Percentiles rank a stretch among this genome's conserved stretches.
phyloP scores from a whole-genome alignment of 768 basidiomycete genomes.

The Chalciporus piperatus region DNA sequence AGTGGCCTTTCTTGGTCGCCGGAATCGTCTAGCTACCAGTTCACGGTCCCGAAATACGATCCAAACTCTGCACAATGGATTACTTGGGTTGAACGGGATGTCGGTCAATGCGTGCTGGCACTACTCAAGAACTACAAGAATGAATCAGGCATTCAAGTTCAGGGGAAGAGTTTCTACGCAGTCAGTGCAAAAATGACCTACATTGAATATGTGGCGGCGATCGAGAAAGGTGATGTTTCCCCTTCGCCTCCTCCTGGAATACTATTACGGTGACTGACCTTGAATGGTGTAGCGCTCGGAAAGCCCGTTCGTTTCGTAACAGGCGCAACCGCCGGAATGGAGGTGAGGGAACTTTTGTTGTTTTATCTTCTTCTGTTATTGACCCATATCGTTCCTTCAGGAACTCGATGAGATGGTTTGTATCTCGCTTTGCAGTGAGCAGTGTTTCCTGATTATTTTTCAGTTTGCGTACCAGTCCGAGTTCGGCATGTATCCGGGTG shows the following conservation, averaged over 20 bases:
- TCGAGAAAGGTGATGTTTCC: slow-evolving; percentile 15
- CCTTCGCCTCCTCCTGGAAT: background rate
- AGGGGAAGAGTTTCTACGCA: slow-evolving; percentile 25
- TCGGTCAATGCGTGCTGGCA: slow-evolving; percentile 22
- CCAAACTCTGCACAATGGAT: slow-evolving; percentile 17
- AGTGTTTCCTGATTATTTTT: background rate
- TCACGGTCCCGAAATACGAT: slow-evolving; percentile 20
- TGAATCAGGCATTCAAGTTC: slow-evolving; percentile 19
- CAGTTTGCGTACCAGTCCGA: slow-evolving; percentile 27
- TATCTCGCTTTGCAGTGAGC: background rate
- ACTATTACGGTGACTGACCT: background rate
- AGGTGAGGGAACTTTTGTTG: slow-evolving; percentile 10
- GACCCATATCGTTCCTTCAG: background rate
- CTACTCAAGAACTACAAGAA: slow-evolving; percentile 24
- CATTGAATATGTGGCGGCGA: slow-evolving; percentile 9
- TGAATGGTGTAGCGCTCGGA: slow-evolving; percentile 16
- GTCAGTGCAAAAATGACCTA: slow-evolving; percentile 22
- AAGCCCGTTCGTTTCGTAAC: slow-evolving; percentile 27
- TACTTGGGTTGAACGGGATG: slow-evolving; percentile 24
- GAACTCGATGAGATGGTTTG: slow-evolving; percentile 29
- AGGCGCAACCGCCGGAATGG: slow-evolving; percentile 11
- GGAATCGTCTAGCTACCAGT: slow-evolving; percentile 15
- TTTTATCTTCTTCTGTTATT: background rate
- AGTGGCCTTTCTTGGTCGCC: background rate
- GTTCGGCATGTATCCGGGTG: slow-evolving; percentile 19